phyloP scores from a whole-genome alignment of 164 flowering plant genomes.

The Amborella trichopoda region DNA sequence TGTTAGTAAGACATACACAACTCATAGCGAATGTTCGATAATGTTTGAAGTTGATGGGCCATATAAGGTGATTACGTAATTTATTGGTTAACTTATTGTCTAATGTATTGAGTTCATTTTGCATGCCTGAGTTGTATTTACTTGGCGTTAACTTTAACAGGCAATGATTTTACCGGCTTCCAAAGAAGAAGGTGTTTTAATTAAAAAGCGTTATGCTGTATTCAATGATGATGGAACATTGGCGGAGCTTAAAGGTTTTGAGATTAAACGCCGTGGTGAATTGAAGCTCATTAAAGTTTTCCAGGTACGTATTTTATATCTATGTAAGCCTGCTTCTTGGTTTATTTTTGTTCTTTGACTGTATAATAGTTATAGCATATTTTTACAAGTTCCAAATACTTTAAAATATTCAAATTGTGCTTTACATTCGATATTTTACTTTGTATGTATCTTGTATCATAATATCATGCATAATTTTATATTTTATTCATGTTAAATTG shows the following conservation, averaged over 20 bases:
- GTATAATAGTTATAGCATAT: too few species aligned
- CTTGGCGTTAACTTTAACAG: conserved; percentile 18
- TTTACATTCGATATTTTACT: too few species aligned
- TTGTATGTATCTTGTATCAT: too few species aligned
- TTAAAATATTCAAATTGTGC: too few species aligned
- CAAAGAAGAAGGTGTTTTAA: conserved; percentile 93
- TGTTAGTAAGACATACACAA: conserved; percentile 57
- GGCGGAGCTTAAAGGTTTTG: conserved; percentile 99
- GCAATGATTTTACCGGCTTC: conserved; percentile 99
- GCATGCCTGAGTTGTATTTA: background rate
- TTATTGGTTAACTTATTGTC: too few species aligned
- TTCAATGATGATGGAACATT: conserved; percentile 98
- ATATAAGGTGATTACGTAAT: conserved; percentile 60
- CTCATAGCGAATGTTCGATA: conserved; percentile 97
- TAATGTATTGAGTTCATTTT: too few species aligned
- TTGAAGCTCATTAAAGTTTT: conserved; percentile 99
- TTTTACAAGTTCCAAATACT: too few species aligned
- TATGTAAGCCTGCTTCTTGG: too few species aligned
- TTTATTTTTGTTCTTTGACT: too few species aligned
- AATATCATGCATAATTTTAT: too few species aligned
- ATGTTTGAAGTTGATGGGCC: conserved; percentile 99
- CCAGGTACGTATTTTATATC: conserved; percentile 41
- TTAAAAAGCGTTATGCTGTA: conserved; percentile 99
- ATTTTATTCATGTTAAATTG: too few species aligned
- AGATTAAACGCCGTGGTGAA: conserved; percentile 98